Base-by-base conservation (phyloP, 352 stramenopile species). In the Phytopythium aichiense region DNA sequence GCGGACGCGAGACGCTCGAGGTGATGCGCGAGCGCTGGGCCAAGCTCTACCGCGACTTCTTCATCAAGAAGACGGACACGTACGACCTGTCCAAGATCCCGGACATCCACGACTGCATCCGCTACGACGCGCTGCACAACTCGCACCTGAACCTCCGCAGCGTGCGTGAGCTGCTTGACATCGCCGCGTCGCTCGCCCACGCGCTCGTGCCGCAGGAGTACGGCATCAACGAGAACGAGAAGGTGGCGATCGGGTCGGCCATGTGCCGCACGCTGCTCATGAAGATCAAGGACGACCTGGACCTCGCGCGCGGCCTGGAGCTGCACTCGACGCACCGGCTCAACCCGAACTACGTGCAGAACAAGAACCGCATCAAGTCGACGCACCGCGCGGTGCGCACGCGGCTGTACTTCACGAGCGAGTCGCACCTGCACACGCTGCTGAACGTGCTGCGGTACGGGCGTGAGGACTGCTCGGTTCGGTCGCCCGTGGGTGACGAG, bases 351-450 rank as follows among this genome's bases (percentile, higher is more conserved):
- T 95, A 94, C 66, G 84, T 80, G 15, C 92, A 91, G 64, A 86
- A 90, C 67, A 84, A 87, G 62, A 67, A 84, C 57, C 69, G 78
- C 50, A 81, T 95, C 70, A 95, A 94, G 69, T 98, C 94, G 16
- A 92, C 98, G 61, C 94, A 97, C 50, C 87, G 97, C 37, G 91
- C 94, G 8, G 97, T 99, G 58, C 95, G 98, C 61, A 99, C 97
- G 31, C 90, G 98, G 1, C 80, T 99, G 20, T 99, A 99, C 70
- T 99, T 99, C 69, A 99, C 98, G 20, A 99, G 94, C 31, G 98
- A 99, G 77, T 96, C 87, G 42, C 98, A 99, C 70, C 72, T 99
- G 57, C 97, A 99, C 73, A 93, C 96, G 6, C 71, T 99, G 31
- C 71, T 99, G 33, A 99, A 99, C 69, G 94, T 99, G 18, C 71